Percentiles rank a stretch among this genome's conserved stretches.
These are phyloP conservation scores for Rhododendron mucronatum DNA, from an alignment of 148 eudicot genomes.

Conservation along the genomic window DNA sequence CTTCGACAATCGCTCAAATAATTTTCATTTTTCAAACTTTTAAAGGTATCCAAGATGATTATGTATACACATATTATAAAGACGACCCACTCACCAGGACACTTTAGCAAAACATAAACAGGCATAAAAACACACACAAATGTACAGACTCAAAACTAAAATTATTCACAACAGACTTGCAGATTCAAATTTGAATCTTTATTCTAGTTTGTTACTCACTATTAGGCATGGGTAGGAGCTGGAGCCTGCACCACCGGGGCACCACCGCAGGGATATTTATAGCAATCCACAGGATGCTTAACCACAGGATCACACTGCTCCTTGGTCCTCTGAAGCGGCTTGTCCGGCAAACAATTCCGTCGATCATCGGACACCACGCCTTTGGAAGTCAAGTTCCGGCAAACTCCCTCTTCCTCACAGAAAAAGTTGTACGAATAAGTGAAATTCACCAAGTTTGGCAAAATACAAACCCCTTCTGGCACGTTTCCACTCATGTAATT, in stretches of 20 bases:
- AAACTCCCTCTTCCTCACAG: slow-evolving; percentile 58
- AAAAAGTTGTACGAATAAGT: slow-evolving; percentile 60
- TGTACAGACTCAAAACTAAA: background rate
- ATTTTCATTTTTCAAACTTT: background rate
- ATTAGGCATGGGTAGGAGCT: background rate
- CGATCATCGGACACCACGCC: slow-evolving; percentile 49
- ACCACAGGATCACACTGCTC: slow-evolving; percentile 47
- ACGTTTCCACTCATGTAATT: slow-evolving; percentile 60
- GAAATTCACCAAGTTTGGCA: slow-evolving; percentile 53
- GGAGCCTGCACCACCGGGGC: background rate
- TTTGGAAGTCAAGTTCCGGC: slow-evolving; percentile 42
- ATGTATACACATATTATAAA: background rate
- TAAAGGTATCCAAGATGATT: background rate
- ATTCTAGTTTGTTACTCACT: background rate
- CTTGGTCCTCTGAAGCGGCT: slow-evolving; percentile 62
- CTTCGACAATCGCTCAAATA: background rate
- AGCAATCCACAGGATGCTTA: slow-evolving; percentile 60
- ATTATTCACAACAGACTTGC: background rate
- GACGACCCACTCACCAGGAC: background rate
- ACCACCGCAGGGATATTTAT: slow-evolving; percentile 19
- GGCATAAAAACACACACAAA: background rate
- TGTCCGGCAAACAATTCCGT: slow-evolving; percentile 56
- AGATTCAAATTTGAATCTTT: slow-evolving; percentile 4
- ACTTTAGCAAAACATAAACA: background rate
- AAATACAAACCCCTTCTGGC: slow-evolving; percentile 43